Evolutionary conservation across 2,329 filamentous ascomycete species (phyloP), one percentile per base, ranked within the genome.

Genomic region (Leptographium radiaticola): DNA sequence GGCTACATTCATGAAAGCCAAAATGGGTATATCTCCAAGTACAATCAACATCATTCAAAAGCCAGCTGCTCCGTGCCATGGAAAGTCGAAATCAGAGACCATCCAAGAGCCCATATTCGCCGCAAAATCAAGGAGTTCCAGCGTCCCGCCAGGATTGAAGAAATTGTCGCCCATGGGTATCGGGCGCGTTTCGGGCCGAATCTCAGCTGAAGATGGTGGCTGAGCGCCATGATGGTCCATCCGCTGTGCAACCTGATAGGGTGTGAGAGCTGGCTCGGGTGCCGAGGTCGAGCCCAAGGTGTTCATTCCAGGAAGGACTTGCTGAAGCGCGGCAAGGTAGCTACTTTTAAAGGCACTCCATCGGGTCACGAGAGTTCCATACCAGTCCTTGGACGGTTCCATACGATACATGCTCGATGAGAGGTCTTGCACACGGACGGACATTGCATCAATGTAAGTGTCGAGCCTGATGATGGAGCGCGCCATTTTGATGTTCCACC

Each of bases 381-480:
- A 54, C 52, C 52, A 54, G 31, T 54, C 25, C 39, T 51, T 50
- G 6, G 11, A 11, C 15, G 52, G 11, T 12, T 33, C 40, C 3
- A 18, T 15, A 2, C 31, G 12, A 4, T 20, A 2, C 9, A 54
- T 46, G 33, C 16, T 44, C 2, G 31, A n/a, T 18, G 31, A 25
- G 3, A 54, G 42, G 13, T 40, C 18, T 2, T 40, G 39, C 18
- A 50, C 34, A 13, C 34, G 52, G 13, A 45, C 34, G 8, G 47
- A 51, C 33, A 54, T 6, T 33, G 47, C 47, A 33, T 54, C 47
- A 39, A 54, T 54, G 31, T 54, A 54, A 1, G 42, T 13, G 33
- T 54, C 52, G 18, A 54, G 39, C 47, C 46, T 46, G 31, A 54
- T 18, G 33, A 54, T 51, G 8, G 52, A 54, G 15, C 18, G 47